Conservation (phyloP, 164 flowering plant genomes). For the Stephania japonica region DNA sequence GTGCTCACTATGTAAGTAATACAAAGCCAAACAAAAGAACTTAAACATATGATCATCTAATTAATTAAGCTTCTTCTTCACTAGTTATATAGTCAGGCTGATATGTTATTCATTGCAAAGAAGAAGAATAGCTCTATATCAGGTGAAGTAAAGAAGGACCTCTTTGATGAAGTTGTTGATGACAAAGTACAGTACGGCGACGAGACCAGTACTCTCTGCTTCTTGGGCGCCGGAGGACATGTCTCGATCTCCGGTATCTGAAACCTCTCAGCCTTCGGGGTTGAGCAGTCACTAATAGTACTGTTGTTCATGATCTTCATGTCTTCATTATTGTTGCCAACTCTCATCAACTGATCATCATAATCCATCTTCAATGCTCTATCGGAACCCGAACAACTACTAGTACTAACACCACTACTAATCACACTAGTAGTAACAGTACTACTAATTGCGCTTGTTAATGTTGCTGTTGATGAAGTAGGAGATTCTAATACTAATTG, state of each 20-base stretch:
- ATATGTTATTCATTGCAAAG: neutral
- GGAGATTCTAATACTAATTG: neutral
- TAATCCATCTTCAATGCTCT: neutral
- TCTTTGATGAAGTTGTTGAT: neutral
- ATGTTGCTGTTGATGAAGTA: neutral
- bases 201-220: neutral
- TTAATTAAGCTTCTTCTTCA: neutral
- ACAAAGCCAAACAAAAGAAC: neutral
- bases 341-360: too few species aligned
- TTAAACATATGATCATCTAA: too few species aligned
- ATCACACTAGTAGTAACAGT: neutral
- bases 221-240: constrained; percentile 1
- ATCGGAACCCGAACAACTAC: too few species aligned
- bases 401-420: neutral
- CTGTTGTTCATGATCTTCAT: neutral
- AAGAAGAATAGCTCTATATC: constrained; percentile 4
- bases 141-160: constrained; percentile 5
- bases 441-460: neutral
- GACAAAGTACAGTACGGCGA: neutral
- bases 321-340: neutral
- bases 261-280: constrained; percentile 4
- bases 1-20: neutral
- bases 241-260: neutral
- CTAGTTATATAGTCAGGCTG: neutral
- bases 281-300: neutral